These are phyloP conservation scores for Pholiota conissans DNA, from an alignment of 768 basidiomycete species.

Conservation along the genomic window DNA sequence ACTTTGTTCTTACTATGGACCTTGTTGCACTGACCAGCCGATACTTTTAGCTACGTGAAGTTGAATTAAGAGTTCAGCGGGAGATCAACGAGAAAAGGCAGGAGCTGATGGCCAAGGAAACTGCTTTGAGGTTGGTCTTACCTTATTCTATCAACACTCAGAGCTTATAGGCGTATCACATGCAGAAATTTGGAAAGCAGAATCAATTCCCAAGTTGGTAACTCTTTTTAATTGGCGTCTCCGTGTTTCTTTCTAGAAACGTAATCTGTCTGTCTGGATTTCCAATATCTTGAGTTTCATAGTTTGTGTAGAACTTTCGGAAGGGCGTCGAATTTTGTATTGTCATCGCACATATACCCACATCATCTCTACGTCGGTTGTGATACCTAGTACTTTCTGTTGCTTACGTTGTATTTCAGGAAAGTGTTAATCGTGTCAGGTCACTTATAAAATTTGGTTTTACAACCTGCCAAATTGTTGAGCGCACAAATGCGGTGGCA, in stretches of 20 bases:
- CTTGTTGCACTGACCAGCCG: background rate
- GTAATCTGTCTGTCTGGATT: background rate
- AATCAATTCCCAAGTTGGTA: slow-evolving; percentile 26
- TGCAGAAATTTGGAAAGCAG: slow-evolving; percentile 31
- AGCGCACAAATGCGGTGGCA: too few relatives aligned
- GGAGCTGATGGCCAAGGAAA: slow-evolving; percentile 84
- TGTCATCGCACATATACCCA: background rate
- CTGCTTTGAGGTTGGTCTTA: slow-evolving; percentile 59
- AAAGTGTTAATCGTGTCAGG: background rate
- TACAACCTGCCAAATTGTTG: too few relatives aligned
- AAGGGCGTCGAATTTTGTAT: background rate
- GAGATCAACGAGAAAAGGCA: slow-evolving; percentile 89
- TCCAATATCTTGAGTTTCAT: background rate
- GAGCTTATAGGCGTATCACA: background rate
- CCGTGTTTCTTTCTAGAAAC: too few relatives aligned
- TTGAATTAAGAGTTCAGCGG: slow-evolving; percentile 82
- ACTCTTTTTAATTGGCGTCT: slow-evolving; percentile 14
- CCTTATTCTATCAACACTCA: background rate
- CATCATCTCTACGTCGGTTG: background rate
- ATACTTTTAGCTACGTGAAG: slow-evolving; percentile 64
- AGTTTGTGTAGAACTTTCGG: background rate
- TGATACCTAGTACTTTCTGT: background rate
- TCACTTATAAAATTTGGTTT: too few relatives aligned
- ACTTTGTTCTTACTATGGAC: background rate
- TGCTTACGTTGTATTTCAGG: background rate